Evolutionary conservation across 306 rosid species (phyloP).

Genomic region (Castanea mollissima): DNA sequence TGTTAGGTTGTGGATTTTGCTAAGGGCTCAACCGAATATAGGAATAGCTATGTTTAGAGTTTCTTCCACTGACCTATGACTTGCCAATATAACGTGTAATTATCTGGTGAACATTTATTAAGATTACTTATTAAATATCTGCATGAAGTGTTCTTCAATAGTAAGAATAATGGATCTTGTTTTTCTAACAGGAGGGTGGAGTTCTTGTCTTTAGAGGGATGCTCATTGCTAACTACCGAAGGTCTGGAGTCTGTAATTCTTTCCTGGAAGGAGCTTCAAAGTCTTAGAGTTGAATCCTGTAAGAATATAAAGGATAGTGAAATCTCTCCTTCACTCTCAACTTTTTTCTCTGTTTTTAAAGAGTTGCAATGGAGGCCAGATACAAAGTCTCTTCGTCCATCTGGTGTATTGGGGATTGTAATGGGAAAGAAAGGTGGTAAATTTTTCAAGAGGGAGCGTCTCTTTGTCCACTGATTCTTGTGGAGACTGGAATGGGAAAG

Average conservation of each 20-base stretch:
- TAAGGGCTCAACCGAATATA: not conserved
- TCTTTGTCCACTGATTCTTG: constrained; percentile 48
- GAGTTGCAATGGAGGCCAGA: constrained; percentile 90
- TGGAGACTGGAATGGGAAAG: constrained; percentile 63
- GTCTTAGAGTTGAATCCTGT: constrained; percentile 72
- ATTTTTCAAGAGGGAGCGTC: constrained; percentile 63
- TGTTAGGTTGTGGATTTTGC: not conserved
- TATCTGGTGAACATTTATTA: not conserved
- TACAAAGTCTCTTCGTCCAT: constrained; percentile 53
- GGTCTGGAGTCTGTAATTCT: constrained; percentile 68
- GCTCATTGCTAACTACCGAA: constrained; percentile 75
- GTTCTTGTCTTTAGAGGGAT: constrained; percentile 66
- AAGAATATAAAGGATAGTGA: constrained; percentile 70
- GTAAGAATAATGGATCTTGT: not conserved
- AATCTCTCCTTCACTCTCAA: constrained; percentile 64
- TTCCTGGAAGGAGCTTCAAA: constrained; percentile 65
- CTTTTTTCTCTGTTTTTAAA: constrained; percentile 56
- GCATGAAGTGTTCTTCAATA: constrained; percentile 1
- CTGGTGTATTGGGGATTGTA: constrained; percentile 48
- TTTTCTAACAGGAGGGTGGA: constrained; percentile 65
- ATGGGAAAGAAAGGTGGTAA: constrained; percentile 80
- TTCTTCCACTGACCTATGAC: not conserved
- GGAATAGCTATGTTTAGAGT: not conserved
- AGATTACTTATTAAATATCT: not conserved
- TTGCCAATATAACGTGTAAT: not conserved